These are phyloP conservation scores for Elongisporangium anandrum DNA, from an alignment of 352 stramenopile genomes.

Conservation along the genomic window DNA sequence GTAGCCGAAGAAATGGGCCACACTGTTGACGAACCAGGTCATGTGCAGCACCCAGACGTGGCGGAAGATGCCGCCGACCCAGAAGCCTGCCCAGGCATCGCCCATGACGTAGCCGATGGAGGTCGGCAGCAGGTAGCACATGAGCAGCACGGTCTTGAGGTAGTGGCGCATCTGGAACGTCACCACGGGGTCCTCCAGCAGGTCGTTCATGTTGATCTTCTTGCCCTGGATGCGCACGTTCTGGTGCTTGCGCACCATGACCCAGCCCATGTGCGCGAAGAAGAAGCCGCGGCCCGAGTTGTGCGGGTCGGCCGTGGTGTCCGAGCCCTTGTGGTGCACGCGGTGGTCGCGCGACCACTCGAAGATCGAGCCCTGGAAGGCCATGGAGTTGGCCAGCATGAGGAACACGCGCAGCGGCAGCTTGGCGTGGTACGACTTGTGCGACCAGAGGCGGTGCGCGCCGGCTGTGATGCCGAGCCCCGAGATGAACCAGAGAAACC, in stretches of 20 bases:
- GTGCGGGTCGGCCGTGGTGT: constrained; percentile 94
- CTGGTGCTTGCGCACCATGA: constrained; percentile 97
- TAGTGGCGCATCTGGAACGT: constrained; percentile 96
- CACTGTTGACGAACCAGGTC: constrained; percentile 99
- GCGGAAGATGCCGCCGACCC: constrained; percentile 93
- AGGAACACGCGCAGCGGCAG: constrained; percentile 90
- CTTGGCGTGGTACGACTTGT: constrained; percentile 94
- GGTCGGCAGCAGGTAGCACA: constrained; percentile 96
- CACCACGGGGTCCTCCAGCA: constrained; percentile 93
- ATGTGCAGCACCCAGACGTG: constrained; percentile 97
- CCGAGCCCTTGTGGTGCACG: constrained; percentile 98
- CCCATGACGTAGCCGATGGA: constrained; percentile 89
- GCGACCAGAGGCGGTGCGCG: constrained; percentile 96
- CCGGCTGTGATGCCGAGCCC: constrained; percentile 97
- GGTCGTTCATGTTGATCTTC: constrained; percentile 95
- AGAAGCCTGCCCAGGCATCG: constrained; percentile 93
- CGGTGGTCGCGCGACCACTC: constrained; percentile 99
- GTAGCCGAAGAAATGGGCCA: constrained; percentile 98
- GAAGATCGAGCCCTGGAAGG: constrained; percentile 95
- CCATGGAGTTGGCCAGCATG: constrained; percentile 98
- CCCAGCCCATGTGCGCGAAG: constrained; percentile 99
- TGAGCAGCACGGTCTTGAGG: constrained; percentile 84
- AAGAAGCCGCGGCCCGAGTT: constrained; percentile 98
- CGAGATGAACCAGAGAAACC: constrained; percentile 61
- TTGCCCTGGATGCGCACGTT: constrained; percentile 81